phyloP scores from a whole-genome alignment of 148 eudicot genomes.

The Bassia scoparia region DNA sequence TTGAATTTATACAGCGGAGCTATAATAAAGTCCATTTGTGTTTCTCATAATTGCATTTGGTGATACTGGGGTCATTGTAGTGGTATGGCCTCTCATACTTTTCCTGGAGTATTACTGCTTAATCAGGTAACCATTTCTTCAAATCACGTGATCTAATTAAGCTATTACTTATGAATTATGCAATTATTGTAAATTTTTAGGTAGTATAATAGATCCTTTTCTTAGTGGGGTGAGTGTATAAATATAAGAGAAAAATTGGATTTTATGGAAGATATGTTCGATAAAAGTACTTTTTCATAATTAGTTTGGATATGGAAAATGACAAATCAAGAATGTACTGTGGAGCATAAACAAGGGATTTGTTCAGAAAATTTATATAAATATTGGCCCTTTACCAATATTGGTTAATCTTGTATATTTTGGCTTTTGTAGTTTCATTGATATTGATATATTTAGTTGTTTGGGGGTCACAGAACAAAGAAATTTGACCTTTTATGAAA shows the following conservation, averaged over 20 bases:
- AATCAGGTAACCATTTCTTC: neutral
- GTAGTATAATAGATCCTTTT: neutral
- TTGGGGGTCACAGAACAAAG: constrained; percentile 13
- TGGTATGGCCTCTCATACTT: constrained; percentile 26
- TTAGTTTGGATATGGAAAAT: too few species aligned
- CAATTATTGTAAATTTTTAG: neutral
- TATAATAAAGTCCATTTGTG: constrained; percentile 17
- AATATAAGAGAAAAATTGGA: too few species aligned
- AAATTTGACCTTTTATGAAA: constrained; percentile 27
- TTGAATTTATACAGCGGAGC: constrained; percentile 1
- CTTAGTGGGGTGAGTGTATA: too few species aligned
- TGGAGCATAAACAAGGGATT: too few species aligned
- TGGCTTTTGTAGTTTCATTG: neutral
- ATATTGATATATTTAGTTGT: neutral
- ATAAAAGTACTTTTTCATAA: neutral
- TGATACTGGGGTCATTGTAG: constrained; percentile 10
- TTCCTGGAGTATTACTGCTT: constrained; percentile 28
- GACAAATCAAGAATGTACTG: too few species aligned
- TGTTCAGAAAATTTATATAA: too few species aligned
- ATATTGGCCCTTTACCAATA: too few species aligned
- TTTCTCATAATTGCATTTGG: constrained; percentile 21
- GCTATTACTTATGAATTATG: neutral
- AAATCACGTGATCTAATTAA: neutral
- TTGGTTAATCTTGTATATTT: too few species aligned
- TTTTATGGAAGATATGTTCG: too few species aligned